These are phyloP conservation scores for Colletotrichum horii DNA, from an alignment of 2,329 filamentous ascomycete genomes.

Conservation along the genomic window DNA sequence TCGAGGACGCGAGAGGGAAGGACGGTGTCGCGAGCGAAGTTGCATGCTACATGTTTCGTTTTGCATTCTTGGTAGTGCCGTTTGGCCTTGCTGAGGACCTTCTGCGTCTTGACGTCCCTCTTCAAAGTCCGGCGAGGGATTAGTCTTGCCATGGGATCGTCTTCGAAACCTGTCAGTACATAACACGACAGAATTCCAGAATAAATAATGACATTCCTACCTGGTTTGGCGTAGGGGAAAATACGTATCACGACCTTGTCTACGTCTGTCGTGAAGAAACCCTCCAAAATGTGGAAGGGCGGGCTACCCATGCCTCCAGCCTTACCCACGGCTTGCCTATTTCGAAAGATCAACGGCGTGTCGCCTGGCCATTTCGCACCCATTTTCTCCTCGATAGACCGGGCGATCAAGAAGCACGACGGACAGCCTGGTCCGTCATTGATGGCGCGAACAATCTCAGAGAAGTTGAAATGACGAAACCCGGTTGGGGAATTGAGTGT, in stretches of 20 bases:
- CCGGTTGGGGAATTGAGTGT: neutral
- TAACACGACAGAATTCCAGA: neutral
- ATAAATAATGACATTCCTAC: neutral
- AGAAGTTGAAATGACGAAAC: neutral
- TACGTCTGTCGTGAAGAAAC: neutral
- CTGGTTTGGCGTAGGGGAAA: neutral
- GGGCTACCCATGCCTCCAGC: neutral
- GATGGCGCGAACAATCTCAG: neutral
- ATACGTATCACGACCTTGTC: neutral
- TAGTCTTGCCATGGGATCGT: neutral
- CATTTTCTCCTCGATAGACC: neutral
- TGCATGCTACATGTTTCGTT: neutral
- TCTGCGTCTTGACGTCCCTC: neutral
- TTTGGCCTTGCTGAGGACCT: neutral
- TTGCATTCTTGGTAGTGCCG: neutral
- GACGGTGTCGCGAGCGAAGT: neutral
- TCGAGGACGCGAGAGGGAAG: constrained; percentile 11
- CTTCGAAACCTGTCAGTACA: neutral
- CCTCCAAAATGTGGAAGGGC: neutral
- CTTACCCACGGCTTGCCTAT: neutral
- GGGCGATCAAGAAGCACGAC: neutral
- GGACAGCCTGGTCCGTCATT: neutral
- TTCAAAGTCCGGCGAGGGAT: neutral
- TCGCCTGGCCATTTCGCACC: neutral
- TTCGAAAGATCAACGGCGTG: neutral